These are phyloP conservation scores for Anisodus acutangulus DNA, from an alignment of 257 asterid genomes.

Conservation along the genomic window DNA sequence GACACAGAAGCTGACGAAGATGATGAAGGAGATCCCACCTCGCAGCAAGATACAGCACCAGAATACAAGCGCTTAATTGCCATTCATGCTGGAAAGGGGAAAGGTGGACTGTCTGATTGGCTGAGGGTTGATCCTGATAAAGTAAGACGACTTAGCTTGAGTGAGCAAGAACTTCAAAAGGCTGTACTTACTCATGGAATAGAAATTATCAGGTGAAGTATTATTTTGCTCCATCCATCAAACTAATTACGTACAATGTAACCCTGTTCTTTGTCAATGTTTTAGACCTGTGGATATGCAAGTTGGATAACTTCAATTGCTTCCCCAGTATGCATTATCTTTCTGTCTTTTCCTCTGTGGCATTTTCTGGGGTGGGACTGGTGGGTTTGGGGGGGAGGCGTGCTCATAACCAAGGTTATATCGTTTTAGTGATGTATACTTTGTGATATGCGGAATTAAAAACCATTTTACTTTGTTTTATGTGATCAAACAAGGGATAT, in stretches of 20 bases:
- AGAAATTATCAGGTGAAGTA: slow-evolving; percentile 60
- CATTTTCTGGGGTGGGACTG: too few species aligned
- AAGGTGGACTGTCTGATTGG: slow-evolving; percentile 63
- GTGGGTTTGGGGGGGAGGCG: not conserved
- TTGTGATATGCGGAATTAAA: not conserved
- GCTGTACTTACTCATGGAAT: slow-evolving; percentile 50
- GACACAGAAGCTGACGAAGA: slow-evolving; percentile 33
- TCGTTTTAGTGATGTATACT: not conserved
- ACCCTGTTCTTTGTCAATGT: not conserved
- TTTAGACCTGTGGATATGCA: not conserved
- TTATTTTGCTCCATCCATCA: slow-evolving; percentile 13
- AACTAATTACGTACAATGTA: not conserved
- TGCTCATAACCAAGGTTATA: not conserved
- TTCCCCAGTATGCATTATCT: not conserved
- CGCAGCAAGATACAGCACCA: slow-evolving; percentile 52
- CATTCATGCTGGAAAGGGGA: slow-evolving; percentile 75
- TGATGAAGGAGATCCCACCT: slow-evolving; percentile 45
- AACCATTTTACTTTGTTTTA: not conserved
- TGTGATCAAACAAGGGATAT: not conserved
- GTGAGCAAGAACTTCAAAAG: slow-evolving; percentile 65
- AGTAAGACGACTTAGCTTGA: slow-evolving; percentile 79
- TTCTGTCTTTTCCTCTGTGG: not conserved
- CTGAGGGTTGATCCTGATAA: slow-evolving; percentile 53
- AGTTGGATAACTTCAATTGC: not conserved
- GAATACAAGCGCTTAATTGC: slow-evolving; percentile 72